phyloP scores from a whole-genome alignment of 768 basidiomycete species.

The Megacollybia marginata region DNA sequence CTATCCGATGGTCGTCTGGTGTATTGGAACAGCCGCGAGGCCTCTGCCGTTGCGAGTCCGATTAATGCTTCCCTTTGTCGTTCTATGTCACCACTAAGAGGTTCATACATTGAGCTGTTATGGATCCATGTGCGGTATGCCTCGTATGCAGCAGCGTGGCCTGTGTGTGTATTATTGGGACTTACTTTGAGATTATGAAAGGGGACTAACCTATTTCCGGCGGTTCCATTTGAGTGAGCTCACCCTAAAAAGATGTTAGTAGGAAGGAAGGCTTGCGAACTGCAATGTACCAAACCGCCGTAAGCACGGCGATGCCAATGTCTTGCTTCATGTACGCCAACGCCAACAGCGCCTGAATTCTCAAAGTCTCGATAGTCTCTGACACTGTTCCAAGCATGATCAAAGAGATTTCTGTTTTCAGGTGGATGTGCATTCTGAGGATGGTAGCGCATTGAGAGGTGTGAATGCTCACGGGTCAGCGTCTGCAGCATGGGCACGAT shows the following conservation, averaged over 20 bases:
- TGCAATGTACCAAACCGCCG: constrained; percentile 42
- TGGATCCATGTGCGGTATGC: constrained; percentile 64
- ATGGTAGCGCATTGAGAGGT: constrained; percentile 9
- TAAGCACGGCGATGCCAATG: constrained; percentile 65
- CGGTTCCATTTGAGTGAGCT: constrained; percentile 43
- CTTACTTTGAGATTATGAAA: no score
- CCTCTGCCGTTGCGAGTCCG: constrained; percentile 67
- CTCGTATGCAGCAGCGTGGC: constrained; percentile 74
- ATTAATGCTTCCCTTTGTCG: constrained; percentile 60
- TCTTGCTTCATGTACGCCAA: constrained; percentile 52
- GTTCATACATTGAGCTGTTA: constrained; percentile 47
- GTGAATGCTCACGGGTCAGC: constrained; percentile 55
- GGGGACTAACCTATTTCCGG: constrained; percentile 37
- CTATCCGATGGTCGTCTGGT: constrained; percentile 35
- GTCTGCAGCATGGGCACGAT: constrained; percentile 51
- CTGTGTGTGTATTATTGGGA: no score
- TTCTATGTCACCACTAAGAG: constrained; percentile 48
- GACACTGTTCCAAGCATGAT: constrained; percentile 43
- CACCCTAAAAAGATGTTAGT: constrained; percentile 30
- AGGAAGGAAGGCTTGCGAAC: not conserved
- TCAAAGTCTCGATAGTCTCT: constrained; percentile 26
- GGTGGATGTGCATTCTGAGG: not conserved
- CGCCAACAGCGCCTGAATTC: constrained; percentile 30
- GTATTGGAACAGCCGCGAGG: constrained; percentile 48
- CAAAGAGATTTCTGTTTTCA: constrained; percentile 42